Evolutionary conservation across 768 basidiomycete species (phyloP), one percentile per base, ranked within the genome.

Genomic region (Tricholoma saponaceum): DNA sequence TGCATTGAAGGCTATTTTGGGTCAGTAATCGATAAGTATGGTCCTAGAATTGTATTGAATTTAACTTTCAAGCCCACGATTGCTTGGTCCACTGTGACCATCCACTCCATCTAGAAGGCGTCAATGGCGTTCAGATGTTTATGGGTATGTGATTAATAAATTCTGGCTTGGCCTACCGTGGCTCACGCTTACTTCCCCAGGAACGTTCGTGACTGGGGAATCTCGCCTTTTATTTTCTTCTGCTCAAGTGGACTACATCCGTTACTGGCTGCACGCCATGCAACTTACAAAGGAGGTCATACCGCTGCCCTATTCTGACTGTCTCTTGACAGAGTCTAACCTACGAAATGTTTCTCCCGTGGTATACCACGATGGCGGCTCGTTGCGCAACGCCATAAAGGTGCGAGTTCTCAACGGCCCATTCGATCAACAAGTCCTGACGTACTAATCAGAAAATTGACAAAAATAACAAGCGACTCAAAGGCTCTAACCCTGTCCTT

Each of bases 201-300:
- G 85, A 8, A 90, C 85, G 0, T 79, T 91, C 54, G 74, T 76
- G 25, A 86, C 80, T 51, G 90, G 89, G 60, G 87, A 92, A 70
- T 79, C 84, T 5, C 83, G 92, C n/a, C 78, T 94, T 25, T 73
- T 93, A 51, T 91, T 90, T 67, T 89, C 92, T 23, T 90, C 87
- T 14, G 84, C 84, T 5, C 92, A 95, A 72, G 81, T 93, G 61
- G 91, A 95, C 68, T 95, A 92, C 70, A 70, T 89, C 18, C 79
- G 90, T 52, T 92, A 93, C 69, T 95, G 88, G 87, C 78, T 94
- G 52, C 83, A 90, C 66, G 83, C 85, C 1, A 85, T 87, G 80
- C 73, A 79, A 57, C 75, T 92, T 61, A 90, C 89, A 0, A 75
- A 81, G 56, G 68, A 77, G 16, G 76, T 79, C 44, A 80, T 93